Evolutionary conservation across 2,329 filamentous ascomycete genomes (phyloP), one percentile per base, ranked within the genome.

Genomic region (Colletotrichum incanum): DNA sequence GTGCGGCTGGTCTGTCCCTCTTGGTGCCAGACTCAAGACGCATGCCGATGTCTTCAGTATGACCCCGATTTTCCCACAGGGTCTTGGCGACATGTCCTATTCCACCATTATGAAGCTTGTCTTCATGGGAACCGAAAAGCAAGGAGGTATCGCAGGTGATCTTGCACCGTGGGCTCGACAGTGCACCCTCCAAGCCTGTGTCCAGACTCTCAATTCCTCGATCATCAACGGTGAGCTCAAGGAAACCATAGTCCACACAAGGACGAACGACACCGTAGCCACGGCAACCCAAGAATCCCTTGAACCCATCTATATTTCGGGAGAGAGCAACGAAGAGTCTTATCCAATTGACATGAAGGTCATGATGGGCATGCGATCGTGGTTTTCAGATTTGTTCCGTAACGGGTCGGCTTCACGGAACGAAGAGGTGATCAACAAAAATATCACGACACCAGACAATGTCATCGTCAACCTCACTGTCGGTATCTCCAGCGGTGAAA

Each of bases 391-490:
- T 9, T 60, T 81, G 1, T 80, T 81, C 64, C 76, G 76, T 11
- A 76, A 75, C 54, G 80, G 80, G 9, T 76, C 78, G 9, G 80
- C 79, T 5, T 74, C 73, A 5, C 76, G 79, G 23, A 79, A 75
- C 34, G 59, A 74, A 11, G 55, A 72, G 1, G 71, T 74, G 50
- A 79, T 76, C 67, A 79, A 78, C 65, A 74, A 75, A 6, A 80
- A 76, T 26, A 71, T 80, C 28, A 76, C 75, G 9, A 45, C 68
- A 3, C 64, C 71, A 6, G 74, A 76, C 62, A 77, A 67, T 61
- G 76, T 81, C 5, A 78, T 77, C 12, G 79, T 80, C 45, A 80
- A 80, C 61, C 75, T 80, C 11, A 80, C 79, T 2, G 79, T 80
- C 5, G 80, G 79, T 26, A 80, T 81, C 39, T 78, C 78, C 2